Evolutionary conservation across 306 rosid genomes (phyloP).

Genomic region (Inga oerstediana): DNA sequence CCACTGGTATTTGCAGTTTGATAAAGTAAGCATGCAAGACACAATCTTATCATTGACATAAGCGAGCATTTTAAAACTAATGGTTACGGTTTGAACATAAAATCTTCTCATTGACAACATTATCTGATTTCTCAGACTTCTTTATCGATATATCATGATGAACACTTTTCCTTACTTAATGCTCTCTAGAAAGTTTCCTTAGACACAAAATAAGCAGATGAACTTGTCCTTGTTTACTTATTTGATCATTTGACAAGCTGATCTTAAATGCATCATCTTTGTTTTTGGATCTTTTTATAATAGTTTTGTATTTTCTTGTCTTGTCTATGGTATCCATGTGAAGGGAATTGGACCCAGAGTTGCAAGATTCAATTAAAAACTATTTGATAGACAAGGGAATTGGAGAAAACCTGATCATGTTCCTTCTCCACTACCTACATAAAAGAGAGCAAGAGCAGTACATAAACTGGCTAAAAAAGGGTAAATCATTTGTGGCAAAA

Average conservation of each 20-base stretch:
- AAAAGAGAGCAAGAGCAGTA: constrained; percentile 74
- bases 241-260: constrained; percentile 15
- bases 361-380: constrained; percentile 57
- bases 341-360: constrained; percentile 54
- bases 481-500: constrained; percentile 48
- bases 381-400: constrained; percentile 69
- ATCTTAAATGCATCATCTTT: constrained; percentile 17
- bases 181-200: constrained; percentile 11
- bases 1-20: background rate
- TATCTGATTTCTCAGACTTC: background rate
- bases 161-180: background rate
- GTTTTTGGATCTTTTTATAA: background rate
- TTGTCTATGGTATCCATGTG: constrained; percentile 19
- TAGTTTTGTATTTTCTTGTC: constrained; percentile 20
- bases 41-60: background rate
- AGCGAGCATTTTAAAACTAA: background rate
- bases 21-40: background rate
- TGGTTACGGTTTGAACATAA: background rate
- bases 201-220: background rate
- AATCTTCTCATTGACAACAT: background rate
- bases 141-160: background rate
- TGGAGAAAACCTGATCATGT: constrained; percentile 58
- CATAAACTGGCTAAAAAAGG: constrained; percentile 68
- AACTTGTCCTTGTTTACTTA: constrained; percentile 7
- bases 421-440: constrained; percentile 68